Percentiles rank a stretch among this genome's conserved stretches.
Conservation (phyloP, 2,329 filamentous ascomycete genomes). For the Colletotrichum theobromicola region DNA sequence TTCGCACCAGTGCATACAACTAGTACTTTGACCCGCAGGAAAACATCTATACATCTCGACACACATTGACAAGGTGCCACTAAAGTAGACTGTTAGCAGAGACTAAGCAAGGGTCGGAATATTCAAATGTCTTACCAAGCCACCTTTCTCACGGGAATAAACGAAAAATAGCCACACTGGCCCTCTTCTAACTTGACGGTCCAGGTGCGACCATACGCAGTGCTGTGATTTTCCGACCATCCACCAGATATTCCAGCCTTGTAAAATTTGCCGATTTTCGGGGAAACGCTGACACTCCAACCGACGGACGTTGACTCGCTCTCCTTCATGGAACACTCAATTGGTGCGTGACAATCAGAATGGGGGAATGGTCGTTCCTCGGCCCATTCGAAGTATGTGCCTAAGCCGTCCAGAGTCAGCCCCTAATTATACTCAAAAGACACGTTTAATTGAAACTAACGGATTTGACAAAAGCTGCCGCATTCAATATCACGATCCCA, state of each 20-base stretch:
- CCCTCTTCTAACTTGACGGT: neutral
- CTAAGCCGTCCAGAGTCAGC: neutral
- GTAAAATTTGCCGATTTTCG: neutral
- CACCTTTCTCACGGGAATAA: neutral
- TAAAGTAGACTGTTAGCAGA: neutral
- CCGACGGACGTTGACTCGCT: neutral
- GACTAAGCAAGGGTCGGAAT: neutral
- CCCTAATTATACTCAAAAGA: neutral
- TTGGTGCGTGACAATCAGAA: neutral
- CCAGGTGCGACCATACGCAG: neutral
- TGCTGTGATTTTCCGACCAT: neutral
- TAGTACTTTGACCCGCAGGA: neutral
- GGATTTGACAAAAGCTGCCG: neutral
- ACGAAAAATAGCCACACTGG: neutral
- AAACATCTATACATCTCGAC: neutral
- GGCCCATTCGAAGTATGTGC: neutral
- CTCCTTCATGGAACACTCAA: neutral
- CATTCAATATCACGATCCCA: neutral
- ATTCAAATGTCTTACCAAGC: neutral
- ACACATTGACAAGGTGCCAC: neutral
- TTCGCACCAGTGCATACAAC: neutral
- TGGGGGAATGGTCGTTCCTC: neutral
- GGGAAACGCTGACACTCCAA: neutral
- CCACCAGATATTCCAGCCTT: neutral
- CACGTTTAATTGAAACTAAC: neutral